A percentile compares a stretch with the other conserved stretches of the same genome.
Conservation (phyloP, 2,329 filamentous ascomycete species). For the Hypoxylon sp. region DNA sequence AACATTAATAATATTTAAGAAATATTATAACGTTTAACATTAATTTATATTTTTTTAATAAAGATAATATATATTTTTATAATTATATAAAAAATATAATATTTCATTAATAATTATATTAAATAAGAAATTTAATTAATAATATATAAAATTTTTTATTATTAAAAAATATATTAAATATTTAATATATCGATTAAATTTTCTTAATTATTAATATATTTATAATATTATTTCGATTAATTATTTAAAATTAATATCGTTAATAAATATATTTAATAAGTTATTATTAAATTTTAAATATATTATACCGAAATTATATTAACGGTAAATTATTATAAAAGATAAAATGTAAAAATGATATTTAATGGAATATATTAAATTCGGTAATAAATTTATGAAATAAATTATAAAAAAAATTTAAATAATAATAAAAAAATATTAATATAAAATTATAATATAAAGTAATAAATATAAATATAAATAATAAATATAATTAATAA, state of each 20-base stretch:
- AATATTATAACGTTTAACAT: neutral
- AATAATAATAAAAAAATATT: neutral
- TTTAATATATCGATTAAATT: neutral
- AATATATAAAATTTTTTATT: neutral
- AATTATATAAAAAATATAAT: neutral
- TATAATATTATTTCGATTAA: neutral
- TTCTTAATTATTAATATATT: neutral
- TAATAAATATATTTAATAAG: neutral
- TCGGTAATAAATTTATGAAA: neutral
- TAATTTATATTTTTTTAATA: neutral
- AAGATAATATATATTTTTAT: neutral
- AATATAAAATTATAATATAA: too few relatives aligned
- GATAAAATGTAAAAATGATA: neutral
- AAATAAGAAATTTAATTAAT: too few relatives aligned
- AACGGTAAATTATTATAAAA: neutral
- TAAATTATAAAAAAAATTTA: neutral
- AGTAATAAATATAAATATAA: too few relatives aligned
- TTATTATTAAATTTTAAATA: neutral
- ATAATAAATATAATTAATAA: neutral
- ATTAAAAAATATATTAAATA: neutral
- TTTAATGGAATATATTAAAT: slow-evolving; percentile 2
- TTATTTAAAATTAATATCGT: neutral
- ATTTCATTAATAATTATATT: too few relatives aligned
- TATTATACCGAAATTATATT: neutral
- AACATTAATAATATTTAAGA: neutral